Evolutionary conservation across 1,284 basidiomycete species (phyloP), one percentile per base, ranked within the genome.

Genomic region (Grifola frondosa): DNA sequence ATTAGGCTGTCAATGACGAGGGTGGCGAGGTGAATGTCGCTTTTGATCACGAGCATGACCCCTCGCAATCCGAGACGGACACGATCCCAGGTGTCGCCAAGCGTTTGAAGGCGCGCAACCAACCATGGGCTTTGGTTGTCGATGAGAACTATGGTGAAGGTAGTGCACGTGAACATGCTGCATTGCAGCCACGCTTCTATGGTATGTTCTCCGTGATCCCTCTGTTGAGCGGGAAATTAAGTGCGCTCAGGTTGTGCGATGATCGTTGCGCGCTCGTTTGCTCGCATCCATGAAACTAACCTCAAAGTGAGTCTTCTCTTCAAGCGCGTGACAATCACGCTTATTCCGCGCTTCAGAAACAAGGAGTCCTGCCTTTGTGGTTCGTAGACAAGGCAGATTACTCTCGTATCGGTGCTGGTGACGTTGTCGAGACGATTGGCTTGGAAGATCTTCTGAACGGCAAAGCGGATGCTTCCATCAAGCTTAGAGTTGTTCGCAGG

Each of bases 131-230:
- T 57, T 71, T 99, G 36, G 75, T 99, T 24, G 95, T 97, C 1
- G 97, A 99, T 63, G 91, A 95, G 11, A 95, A 95, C 63, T 97
- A 99, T 63, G 97, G 97, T 5, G 97, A 99, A 66, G 97, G 96
- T 16, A 93, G 90, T 53, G 94, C 94, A n/a, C 82, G 97, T 47
- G 97, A 99, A 68, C 97, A 99, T 66, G 97, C 97, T 24, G 94
- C 95, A 12, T 75, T 99, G 24, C 97, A 99, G 64, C 97, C 96
- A 36, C 81, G 97, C 12, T 97, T 96, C 73, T 96, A 97, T 60
- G 91, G 91, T 77, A 66, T 58, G 74, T 58, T 31, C 28, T 15
- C 22, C 16, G 3, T 13, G 3, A n/a, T n/a, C n/a, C n/a, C n/a
- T n/a, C n/a, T 26, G 24, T 26, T 49, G 6, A 45, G 24, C n/a